Base-by-base conservation (phyloP, 805 yeast species). In the Zygotorulaspora florentina region DNA sequence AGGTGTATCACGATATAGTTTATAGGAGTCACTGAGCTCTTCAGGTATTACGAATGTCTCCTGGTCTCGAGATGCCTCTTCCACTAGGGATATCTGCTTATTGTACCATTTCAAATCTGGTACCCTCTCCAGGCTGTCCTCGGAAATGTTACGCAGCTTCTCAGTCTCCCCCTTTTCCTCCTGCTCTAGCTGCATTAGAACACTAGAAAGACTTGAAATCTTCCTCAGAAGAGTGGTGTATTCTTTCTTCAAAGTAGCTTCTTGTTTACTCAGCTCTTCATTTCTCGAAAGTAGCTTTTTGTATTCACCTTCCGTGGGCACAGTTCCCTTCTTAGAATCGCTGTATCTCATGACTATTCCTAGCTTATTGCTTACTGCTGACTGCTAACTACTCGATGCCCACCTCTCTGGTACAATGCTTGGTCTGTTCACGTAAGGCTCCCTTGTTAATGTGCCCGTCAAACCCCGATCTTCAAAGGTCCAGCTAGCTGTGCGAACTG, bases 161-260 rank as follows among this genome's bases (percentile, higher is more conserved):
- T 48, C 46, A 4, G 44, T 46, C 23, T 41, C 37, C 12, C 18
- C 17, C 3, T 34, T 40, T 3, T 13, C 10, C 5, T 29, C 35
- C 15, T 38, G 18, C 11, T 39, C 54, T n/a, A 45, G 27, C 29
- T 39, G 43, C 38, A 51, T 53, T 29, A 59, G 40, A 6, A 60
- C 59, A 9, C 54, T 30, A 11, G 48, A 43, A 5, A 64, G 37
- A 50, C 66, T 60, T 4, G 62, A 56, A 11, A 57, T 45, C 45
- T 65, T 65, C 33, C 69, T 54, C 28, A 62, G 48, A 27, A 65
- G 39, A 0, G 66, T 62, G 1, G 66, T 62, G 29, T 63, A 62
- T 35, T 62, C 67, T 35, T 59, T 61, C 44, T 49, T 55, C 29
- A 65, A 47, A 17, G 62, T 56, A 3, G 49, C 40, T 25, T 62